Evolutionary conservation across 169 alveolate genomes (phyloP), one percentile per base, ranked within the genome.

Genomic region (Plasmodium blacklocki): DNA sequence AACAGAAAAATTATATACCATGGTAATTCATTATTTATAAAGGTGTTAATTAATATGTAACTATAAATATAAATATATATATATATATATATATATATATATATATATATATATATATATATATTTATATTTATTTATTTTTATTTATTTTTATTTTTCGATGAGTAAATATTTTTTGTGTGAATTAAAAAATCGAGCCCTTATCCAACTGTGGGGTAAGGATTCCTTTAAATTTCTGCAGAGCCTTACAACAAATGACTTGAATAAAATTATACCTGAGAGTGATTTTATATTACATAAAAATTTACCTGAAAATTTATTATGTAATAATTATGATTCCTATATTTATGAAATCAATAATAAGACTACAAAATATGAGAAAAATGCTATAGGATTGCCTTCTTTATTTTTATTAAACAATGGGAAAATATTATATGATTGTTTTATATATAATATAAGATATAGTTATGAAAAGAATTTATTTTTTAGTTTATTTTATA

Each of bases 181-280:
- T 26, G 73, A 88, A 32, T 70, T 92, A n/a, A 43, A 66, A 29
- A 89, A 76, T 73, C 86, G 96, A 76, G 58, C 83, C 54, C 59
- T 92, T 50, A 49, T 92, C 45, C 80, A 78, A 62, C 56, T 94
- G 43, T 73, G 78, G 7, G 96, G 96, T 26, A 49, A 64, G 45
- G 96, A 92, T 67, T 74, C 95, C 19, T 92, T 89, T 59, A 62
- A 70, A 62, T 94, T 94, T 72, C 93, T 94, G 21, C 96, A 94
- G 73, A 94, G 95, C 14, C 64, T 94, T 56, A 88, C 91, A 59
- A 68, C 95, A 8, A 88, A 80, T 60, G 95, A 94, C 73, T 52
- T 94, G 58, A 74, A 70, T 39, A 60, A 68, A 87, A 67, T 87
- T 47, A 91, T 60, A 67, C 45, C 58, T 8, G 80, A 58, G 50